A percentile compares a stretch with the other conserved stretches of the same genome.
phyloP scores from a whole-genome alignment of 2,329 filamentous ascomycete species.

The Anisogramma anomala region DNA sequence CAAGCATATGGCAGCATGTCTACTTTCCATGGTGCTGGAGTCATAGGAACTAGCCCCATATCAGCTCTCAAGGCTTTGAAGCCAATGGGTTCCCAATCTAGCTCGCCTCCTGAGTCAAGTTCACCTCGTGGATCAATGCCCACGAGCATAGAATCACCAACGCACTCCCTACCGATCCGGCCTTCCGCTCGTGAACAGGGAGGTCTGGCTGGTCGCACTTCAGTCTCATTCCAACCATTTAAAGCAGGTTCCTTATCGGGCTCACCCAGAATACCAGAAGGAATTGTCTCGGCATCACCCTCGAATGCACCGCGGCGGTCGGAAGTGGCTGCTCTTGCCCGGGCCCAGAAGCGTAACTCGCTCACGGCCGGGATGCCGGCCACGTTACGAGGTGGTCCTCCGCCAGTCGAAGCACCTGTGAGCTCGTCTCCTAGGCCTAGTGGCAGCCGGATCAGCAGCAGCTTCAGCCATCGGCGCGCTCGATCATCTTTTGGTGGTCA shows the following conservation, averaged over 20 bases:
- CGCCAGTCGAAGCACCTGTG: conserved; percentile 52
- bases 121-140: conserved; percentile 45
- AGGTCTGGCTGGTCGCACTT: conserved; percentile 55
- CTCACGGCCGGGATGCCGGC: conserved; percentile 65
- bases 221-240: conserved; percentile 87
- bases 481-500: conserved; percentile 66
- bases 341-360: conserved; percentile 58
- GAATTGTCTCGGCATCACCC: conserved; percentile 44
- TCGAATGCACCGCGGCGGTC: conserved; percentile 39
- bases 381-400: conserved; percentile 55
- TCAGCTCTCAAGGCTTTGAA: conserved; percentile 66
- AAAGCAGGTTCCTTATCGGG: conserved; percentile 92
- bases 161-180: conserved; percentile 42
- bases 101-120: conserved; percentile 44
- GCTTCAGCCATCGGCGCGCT: conserved; percentile 75
- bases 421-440: conserved; percentile 70
- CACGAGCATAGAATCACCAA: conserved; percentile 33
- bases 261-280: conserved; percentile 51
- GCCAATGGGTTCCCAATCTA: conserved; percentile 48
- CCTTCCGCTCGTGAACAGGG: conserved; percentile 33
- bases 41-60: conserved; percentile 72
- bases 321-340: conserved; percentile 38
- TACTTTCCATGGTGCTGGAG: conserved; percentile 73
- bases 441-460: conserved; percentile 82
- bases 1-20: conserved; percentile 84